Percentiles rank a stretch among this genome's conserved stretches.
Conservation (phyloP, 2,329 filamentous ascomycete genomes). For the Epichloe elymi region DNA sequence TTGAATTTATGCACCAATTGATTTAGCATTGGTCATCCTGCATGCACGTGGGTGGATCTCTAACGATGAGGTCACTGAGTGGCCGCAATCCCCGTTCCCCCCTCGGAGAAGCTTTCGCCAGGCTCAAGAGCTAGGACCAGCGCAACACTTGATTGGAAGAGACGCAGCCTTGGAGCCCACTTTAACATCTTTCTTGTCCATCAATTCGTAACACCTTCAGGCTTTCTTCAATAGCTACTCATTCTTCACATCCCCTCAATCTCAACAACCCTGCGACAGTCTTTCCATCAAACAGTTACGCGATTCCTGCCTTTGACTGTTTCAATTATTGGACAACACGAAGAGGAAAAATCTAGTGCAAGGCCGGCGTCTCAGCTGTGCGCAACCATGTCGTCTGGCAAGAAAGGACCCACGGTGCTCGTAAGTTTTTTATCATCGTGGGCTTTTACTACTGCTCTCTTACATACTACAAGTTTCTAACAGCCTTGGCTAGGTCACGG, state of each 20-base stretch:
- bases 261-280: neutral
- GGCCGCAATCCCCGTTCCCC: neutral
- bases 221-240: neutral
- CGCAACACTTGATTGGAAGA: neutral
- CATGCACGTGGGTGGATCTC: neutral
- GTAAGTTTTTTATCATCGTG: slow-evolving; percentile 23
- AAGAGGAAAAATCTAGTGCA: neutral
- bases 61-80: neutral
- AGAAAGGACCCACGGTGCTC: slow-evolving; percentile 48
- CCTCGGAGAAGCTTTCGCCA: no score
- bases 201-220: neutral
- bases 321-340: neutral
- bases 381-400: slow-evolving; percentile 29
- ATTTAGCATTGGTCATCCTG: neutral
- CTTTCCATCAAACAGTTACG: neutral
- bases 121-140: neutral
- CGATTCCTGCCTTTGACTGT: neutral
- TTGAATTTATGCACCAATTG: no score
- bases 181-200: neutral
- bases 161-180: neutral
- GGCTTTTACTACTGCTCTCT: neutral
- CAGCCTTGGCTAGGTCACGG: slow-evolving; percentile 20
- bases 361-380: neutral
- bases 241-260: neutral
- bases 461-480: slow-evolving; percentile 4